Percentiles rank a stretch among this genome's conserved stretches.
These are phyloP conservation scores for Rhizodiscina lignyota DNA, from an alignment of 495 filamentous ascomycete genomes.

Conservation along the genomic window DNA sequence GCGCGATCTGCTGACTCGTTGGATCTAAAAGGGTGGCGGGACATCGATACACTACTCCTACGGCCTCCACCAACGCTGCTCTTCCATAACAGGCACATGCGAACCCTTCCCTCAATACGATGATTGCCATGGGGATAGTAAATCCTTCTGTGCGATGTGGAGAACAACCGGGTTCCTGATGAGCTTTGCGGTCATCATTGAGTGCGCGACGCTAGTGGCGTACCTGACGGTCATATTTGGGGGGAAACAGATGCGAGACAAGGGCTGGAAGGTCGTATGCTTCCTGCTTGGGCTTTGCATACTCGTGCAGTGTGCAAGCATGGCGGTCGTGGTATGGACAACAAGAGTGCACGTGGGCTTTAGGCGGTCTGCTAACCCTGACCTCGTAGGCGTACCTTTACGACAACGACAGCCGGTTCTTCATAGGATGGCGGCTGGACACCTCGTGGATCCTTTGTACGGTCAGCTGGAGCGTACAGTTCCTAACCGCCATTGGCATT, in stretches of 20 bases:
- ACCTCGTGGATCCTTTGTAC: constrained; percentile 63
- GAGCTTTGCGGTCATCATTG: constrained; percentile 58
- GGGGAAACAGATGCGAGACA: constrained; percentile 56
- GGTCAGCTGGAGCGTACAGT: constrained; percentile 48
- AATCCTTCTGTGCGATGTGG: constrained; percentile 87
- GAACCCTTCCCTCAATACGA: constrained; percentile 40
- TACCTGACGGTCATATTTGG: constrained; percentile 60
- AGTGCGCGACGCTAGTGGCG: constrained; percentile 57
- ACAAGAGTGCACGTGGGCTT: constrained; percentile 1
- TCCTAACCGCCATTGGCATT: constrained; percentile 44
- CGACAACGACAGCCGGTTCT: constrained; percentile 74
- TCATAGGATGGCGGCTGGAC: constrained; percentile 69
- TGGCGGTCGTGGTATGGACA: constrained; percentile 62
- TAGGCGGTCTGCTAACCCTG: constrained; percentile 4
- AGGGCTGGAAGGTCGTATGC: constrained; percentile 61
- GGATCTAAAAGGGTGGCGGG: constrained; percentile 21
- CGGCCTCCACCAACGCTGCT: constrained; percentile 71
- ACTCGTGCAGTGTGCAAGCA: constrained; percentile 45
- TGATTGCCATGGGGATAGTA: constrained; percentile 52
- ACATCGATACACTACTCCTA: constrained; percentile 46
- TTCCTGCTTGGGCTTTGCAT: constrained; percentile 44
- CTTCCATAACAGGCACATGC: constrained; percentile 37
- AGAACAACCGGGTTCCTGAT: constrained; percentile 72
- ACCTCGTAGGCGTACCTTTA: constrained; percentile 53
- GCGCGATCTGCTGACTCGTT: constrained; percentile 6